These are phyloP conservation scores for Pinus albicaulis DNA, from an alignment of 75 land plant genomes.

Conservation along the genomic window DNA sequence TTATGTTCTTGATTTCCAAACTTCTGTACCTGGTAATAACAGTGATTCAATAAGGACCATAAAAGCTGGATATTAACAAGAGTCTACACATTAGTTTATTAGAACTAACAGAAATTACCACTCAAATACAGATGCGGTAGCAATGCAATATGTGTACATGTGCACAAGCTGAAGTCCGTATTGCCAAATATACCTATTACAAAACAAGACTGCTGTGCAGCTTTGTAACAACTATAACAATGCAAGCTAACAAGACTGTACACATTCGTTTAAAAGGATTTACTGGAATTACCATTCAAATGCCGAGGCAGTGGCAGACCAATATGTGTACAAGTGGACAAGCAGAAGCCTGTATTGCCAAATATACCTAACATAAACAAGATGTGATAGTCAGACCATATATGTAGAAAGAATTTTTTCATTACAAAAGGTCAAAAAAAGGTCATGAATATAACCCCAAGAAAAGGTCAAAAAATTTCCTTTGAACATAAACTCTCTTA, in stretches of 20 bases:
- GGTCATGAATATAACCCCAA: too few species aligned
- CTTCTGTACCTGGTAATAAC: slow-evolving; percentile 57
- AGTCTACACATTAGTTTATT: neutral
- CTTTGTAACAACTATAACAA: neutral
- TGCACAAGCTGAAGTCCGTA: slow-evolving; percentile 74
- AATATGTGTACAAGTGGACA: slow-evolving; percentile 65
- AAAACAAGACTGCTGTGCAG: neutral
- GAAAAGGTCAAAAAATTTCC: too few species aligned
- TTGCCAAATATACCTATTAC: slow-evolving; percentile 62
- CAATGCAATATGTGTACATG: slow-evolving; percentile 62
- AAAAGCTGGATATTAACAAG: neutral
- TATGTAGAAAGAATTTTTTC: neutral
- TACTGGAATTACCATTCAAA: slow-evolving; percentile 62
- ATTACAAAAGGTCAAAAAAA: neutral
- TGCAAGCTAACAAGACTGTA: too few species aligned
- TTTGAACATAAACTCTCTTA: too few species aligned
- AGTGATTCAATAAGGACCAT: neutral
- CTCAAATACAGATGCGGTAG: slow-evolving; percentile 59
- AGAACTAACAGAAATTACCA: slow-evolving; percentile 40
- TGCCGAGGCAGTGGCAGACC: slow-evolving; percentile 53
- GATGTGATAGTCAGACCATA: neutral
- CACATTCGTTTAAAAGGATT: neutral
- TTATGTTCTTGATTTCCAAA: slow-evolving; percentile 89
- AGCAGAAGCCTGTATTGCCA: slow-evolving; percentile 82
- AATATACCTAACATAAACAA: slow-evolving; percentile 46